Percentiles rank a stretch among this genome's conserved stretches.
These are phyloP conservation scores for Neurospora sp. DNA, from an alignment of 495 filamentous ascomycete species.

Conservation along the genomic window DNA sequence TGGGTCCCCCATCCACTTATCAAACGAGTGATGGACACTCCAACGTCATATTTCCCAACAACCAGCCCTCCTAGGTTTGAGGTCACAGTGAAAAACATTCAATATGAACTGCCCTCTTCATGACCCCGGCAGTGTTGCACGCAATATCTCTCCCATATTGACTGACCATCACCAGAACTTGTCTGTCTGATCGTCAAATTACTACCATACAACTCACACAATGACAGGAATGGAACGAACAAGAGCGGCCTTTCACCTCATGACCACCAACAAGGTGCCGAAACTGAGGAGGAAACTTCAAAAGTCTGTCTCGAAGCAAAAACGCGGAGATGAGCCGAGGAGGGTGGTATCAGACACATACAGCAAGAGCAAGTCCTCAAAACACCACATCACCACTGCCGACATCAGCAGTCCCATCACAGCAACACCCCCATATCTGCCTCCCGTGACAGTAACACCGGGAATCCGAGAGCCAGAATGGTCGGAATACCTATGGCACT, in stretches of 20 bases:
- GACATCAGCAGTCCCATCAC: not conserved
- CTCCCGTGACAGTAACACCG: constrained; percentile 6
- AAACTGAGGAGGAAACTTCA: constrained; percentile 34
- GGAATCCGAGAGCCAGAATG: constrained; percentile 25
- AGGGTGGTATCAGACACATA: constrained; percentile 8
- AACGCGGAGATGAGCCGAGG: constrained; percentile 10
- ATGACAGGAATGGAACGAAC: constrained; percentile 22
- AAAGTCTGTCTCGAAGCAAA: constrained; percentile 26
- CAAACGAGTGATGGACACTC: constrained; percentile 1
- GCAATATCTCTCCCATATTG: not conserved
- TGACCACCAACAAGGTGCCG: constrained; percentile 15
- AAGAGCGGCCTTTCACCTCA: constrained; percentile 14
- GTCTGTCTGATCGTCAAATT: not conserved
- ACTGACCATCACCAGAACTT: not conserved
- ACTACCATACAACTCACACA: not conserved
- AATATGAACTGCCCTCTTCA: not conserved
- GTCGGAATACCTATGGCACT: constrained; percentile 26
- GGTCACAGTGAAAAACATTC: not conserved
- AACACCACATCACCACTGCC: constrained; percentile 11
- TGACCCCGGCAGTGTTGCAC: not conserved
- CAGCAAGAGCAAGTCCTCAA: constrained; percentile 14
- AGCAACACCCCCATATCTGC: constrained; percentile 8
- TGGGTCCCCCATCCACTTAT: not conserved
- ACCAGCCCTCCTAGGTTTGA: not conserved
- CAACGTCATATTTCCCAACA: constrained; percentile 24